A percentile compares a stretch with the other conserved stretches of the same genome.
phyloP scores from a whole-genome alignment of 306 rosid genomes.

The Fragaria nilgerrensis region DNA sequence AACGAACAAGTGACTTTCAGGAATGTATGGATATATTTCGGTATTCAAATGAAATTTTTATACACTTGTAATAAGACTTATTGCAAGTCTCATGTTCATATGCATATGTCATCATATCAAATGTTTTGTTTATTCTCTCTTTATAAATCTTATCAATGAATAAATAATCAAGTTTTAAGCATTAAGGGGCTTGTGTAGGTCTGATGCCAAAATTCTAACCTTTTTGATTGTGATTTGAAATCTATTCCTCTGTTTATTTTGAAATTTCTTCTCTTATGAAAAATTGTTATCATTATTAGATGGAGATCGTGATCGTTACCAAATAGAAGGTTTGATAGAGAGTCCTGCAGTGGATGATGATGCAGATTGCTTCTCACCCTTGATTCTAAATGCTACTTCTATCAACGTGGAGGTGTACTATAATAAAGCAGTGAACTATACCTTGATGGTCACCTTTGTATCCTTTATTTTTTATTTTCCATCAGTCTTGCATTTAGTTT shows the following conservation, averaged over 20 bases:
- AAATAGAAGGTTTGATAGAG: conserved; percentile 88
- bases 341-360: conserved; percentile 86
- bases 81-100: neutral
- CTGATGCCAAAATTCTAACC: neutral
- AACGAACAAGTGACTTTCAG: neutral
- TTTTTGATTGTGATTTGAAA: neutral
- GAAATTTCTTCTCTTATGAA: conserved; percentile 7
- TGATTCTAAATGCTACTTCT: conserved; percentile 82
- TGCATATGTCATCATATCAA: neutral
- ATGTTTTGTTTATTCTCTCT: neutral
- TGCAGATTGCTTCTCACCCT: conserved; percentile 89
- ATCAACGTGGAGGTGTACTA: conserved; percentile 90
- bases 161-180: neutral
- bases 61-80: neutral
- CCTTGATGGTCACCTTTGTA: conserved; percentile 99
- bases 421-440: conserved; percentile 95
- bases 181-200: neutral
- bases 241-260: neutral
- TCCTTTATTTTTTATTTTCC: conserved; percentile 46
- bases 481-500: conserved; percentile 17
- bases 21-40: neutral
- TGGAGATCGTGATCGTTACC: conserved; percentile 75
- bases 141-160: neutral
- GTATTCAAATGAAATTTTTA: neutral
- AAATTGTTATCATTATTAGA: conserved; percentile 40